Evolutionary conservation across 1,284 basidiomycete genomes (phyloP).

Genomic region (Fomitopsis pinicola): DNA sequence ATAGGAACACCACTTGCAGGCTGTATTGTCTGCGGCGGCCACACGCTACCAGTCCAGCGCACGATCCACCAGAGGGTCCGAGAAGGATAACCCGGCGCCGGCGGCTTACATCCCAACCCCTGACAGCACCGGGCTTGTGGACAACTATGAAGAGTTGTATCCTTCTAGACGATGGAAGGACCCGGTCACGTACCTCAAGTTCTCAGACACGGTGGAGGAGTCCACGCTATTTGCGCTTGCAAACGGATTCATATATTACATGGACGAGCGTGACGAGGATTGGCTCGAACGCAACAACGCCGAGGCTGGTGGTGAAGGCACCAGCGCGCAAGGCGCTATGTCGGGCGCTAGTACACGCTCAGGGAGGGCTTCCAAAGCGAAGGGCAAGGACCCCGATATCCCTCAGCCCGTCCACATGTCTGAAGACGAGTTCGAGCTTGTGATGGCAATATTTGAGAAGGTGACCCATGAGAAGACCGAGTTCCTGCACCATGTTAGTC

Average conservation of each 20-base stretch:
- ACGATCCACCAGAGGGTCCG: constrained; percentile 39
- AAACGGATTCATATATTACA: constrained; percentile 79
- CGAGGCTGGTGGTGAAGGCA: constrained; percentile 82
- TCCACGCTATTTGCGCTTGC: constrained; percentile 50
- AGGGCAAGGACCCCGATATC: constrained; percentile 73
- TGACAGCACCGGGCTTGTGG: constrained; percentile 80
- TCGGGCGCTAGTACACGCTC: constrained; percentile 47
- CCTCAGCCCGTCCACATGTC: constrained; percentile 60
- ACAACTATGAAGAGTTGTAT: constrained; percentile 75
- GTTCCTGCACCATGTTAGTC: constrained; percentile 83
- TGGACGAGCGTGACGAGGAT: constrained; percentile 95
- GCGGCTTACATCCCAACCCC: constrained; percentile 89
- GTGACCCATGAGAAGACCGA: constrained; percentile 89
- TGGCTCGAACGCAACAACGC: constrained; percentile 95
- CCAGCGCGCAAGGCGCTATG: constrained; percentile 68
- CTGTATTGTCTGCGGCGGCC: constrained; percentile 72
- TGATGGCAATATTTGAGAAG: constrained; percentile 94
- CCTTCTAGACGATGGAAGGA: constrained; percentile 69
- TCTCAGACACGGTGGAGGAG: constrained; percentile 89
- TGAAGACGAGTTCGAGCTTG: constrained; percentile 92
- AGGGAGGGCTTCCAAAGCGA: constrained; percentile 68
- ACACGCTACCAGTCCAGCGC: constrained; percentile 46
- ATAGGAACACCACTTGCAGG: constrained; percentile 93
- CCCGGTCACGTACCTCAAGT: constrained; percentile 77
- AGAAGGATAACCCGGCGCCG: constrained; percentile 40